Conservation (phyloP, 2,329 filamentous ascomycete species). For the Stagonosporopsis tanaceti region DNA sequence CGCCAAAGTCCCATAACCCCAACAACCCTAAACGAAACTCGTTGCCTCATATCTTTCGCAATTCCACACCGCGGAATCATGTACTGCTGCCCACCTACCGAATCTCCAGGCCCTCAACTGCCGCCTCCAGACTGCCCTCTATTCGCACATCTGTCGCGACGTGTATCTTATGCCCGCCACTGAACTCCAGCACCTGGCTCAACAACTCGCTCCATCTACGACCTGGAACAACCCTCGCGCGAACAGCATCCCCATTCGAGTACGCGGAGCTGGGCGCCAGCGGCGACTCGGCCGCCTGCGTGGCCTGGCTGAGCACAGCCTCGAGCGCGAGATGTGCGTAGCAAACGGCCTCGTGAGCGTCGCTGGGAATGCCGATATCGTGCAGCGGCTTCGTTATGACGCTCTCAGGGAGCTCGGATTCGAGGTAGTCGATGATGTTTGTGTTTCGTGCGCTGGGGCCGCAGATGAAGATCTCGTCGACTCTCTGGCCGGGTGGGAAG, state of each 20-base stretch:
- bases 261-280: background rate
- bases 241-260: constrained; percentile 5
- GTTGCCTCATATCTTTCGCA: background rate
- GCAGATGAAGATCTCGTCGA: constrained; percentile 68
- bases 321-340: constrained; percentile 70
- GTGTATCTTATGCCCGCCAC: constrained; percentile 17
- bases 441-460: constrained; percentile 66
- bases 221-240: constrained; percentile 23
- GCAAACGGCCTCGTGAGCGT: constrained; percentile 67
- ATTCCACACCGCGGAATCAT: background rate
- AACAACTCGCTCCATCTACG: constrained; percentile 25
- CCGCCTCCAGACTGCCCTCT: constrained; percentile 9
- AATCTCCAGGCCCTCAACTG: constrained; percentile 1
- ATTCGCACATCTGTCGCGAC: constrained; percentile 16
- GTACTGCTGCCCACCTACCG: background rate
- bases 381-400: constrained; percentile 62
- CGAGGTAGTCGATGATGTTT: constrained; percentile 64
- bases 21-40: background rate
- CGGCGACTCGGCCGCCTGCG: background rate
- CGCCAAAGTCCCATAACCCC: background rate
- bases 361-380: constrained; percentile 64
- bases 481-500: constrained; percentile 44
- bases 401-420: constrained; percentile 57
- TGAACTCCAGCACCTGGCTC: constrained; percentile 22
- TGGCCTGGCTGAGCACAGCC: constrained; percentile 43